Conservation (phyloP, 371 early-diverging fungal species). For the Mucor indicus region DNA sequence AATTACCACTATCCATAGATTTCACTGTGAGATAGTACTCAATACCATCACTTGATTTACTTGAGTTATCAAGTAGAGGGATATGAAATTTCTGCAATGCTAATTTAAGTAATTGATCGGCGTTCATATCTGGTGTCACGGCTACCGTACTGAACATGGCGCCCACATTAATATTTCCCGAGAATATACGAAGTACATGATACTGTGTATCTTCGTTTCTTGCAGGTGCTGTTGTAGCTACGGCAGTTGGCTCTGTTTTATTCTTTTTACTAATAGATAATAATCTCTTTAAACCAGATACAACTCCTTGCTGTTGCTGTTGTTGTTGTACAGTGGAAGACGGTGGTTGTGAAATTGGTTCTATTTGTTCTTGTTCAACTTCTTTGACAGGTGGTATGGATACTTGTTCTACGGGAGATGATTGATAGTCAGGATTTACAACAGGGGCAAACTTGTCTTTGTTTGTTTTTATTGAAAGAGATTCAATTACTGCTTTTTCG, state of each 20-base stretch:
- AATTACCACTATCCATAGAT: conserved; percentile 58
- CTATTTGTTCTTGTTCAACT: no score
- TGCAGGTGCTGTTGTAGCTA: conserved; percentile 1
- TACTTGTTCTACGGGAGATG: not conserved
- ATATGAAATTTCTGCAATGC: conserved; percentile 60
- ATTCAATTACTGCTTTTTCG: not conserved
- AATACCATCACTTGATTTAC: conserved; percentile 31
- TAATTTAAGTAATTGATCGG: conserved; percentile 54
- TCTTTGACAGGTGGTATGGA: no score
- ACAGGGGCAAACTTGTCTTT: conserved; percentile 6
- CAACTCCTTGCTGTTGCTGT: conserved; percentile 8
- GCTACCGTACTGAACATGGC: conserved; percentile 59
- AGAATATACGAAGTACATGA: conserved; percentile 50
- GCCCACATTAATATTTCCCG: conserved; percentile 61
- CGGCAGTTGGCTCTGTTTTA: conserved; percentile 9
- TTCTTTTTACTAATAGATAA: conserved; percentile 37
- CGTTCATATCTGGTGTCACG: conserved; percentile 50
- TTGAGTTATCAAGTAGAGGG: conserved; percentile 33
- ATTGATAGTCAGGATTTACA: conserved; percentile 13
- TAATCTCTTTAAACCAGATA: conserved; percentile 23
- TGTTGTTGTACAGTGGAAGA: not conserved
- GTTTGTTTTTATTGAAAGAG: not conserved
- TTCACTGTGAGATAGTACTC: conserved; percentile 63
- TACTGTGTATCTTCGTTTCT: conserved; percentile 16
- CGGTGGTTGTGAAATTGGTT: no score